Conservation (phyloP, 169 alveolate genomes). For the Plasmodium gallinaceum region DNA sequence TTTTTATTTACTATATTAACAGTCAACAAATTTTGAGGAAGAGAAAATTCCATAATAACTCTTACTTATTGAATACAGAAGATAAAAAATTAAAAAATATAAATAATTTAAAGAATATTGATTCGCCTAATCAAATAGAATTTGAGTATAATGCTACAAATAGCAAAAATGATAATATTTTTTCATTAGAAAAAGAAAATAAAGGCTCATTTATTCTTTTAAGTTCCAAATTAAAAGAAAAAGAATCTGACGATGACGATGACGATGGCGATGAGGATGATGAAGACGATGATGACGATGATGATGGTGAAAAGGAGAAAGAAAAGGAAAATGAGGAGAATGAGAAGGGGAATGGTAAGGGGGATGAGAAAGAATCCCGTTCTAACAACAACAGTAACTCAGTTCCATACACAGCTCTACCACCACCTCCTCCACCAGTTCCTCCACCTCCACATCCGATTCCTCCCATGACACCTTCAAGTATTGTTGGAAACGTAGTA, state of each 20-base stretch:
- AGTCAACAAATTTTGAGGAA: slow-evolving; percentile 22
- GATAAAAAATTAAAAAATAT: background rate
- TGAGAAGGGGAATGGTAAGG: background rate
- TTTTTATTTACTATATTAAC: slow-evolving; percentile 9
- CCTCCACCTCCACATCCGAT: slow-evolving; percentile 7
- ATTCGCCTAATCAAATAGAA: background rate
- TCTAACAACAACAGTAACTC: background rate
- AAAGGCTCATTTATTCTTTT: slow-evolving; percentile 52
- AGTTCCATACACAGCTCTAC: slow-evolving; percentile 24
- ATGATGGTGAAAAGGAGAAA: background rate
- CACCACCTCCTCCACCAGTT: slow-evolving; percentile 61
- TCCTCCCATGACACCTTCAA: slow-evolving; percentile 33
- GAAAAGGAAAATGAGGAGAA: background rate
- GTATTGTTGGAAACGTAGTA: slow-evolving; percentile 43
- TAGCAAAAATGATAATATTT: background rate
- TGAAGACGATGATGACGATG: background rate
- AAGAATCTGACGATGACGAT: slow-evolving; percentile 12
- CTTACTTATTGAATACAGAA: background rate
- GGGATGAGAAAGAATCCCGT: background rate
- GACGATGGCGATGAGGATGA: slow-evolving; percentile 26
- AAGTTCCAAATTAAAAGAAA: slow-evolving; percentile 19
- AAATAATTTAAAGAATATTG: slow-evolving; percentile 8
- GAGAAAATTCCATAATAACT: background rate
- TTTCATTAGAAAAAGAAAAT: background rate
- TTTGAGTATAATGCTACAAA: background rate